Conservation (phyloP, 192 early-diverging fungal species). For the Backusella tuberculispora region DNA sequence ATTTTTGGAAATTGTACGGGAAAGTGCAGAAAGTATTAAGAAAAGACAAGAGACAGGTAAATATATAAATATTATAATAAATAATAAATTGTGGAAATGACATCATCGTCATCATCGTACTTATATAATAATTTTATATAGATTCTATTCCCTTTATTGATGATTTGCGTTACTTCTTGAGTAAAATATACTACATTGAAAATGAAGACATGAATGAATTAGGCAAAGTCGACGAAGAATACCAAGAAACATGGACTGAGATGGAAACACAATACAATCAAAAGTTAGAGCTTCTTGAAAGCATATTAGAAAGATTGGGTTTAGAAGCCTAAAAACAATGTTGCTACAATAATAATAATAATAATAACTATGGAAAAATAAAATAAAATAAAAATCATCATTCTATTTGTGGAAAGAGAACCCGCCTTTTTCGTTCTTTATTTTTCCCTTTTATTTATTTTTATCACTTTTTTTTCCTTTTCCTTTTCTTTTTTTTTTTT, state of each 20-base stretch:
- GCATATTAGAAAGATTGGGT: slow-evolving; percentile 46
- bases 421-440: not conserved
- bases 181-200: slow-evolving; percentile 35
- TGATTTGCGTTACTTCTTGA: slow-evolving; percentile 54
- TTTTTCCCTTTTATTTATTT: not conserved
- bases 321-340: slow-evolving; percentile 36
- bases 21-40: slow-evolving; percentile 44
- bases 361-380: not conserved
- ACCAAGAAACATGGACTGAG: slow-evolving; percentile 37
- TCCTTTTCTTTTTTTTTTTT: not conserved
- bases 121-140: not conserved
- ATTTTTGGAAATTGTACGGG: slow-evolving; percentile 43
- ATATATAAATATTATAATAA: not conserved
- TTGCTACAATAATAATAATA: not conserved
- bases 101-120: not conserved
- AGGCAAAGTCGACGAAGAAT: slow-evolving; percentile 37
- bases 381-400: not conserved
- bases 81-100: not conserved
- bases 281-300: slow-evolving; percentile 46
- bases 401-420: not conserved
- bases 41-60: slow-evolving; percentile 46
- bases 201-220: slow-evolving; percentile 33
- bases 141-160: slow-evolving; percentile 60
- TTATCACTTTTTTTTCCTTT: not conserved
- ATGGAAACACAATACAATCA: slow-evolving; percentile 39